Conservation (phyloP, 306 rosid genomes). For the Gastrolobium bilobum region DNA sequence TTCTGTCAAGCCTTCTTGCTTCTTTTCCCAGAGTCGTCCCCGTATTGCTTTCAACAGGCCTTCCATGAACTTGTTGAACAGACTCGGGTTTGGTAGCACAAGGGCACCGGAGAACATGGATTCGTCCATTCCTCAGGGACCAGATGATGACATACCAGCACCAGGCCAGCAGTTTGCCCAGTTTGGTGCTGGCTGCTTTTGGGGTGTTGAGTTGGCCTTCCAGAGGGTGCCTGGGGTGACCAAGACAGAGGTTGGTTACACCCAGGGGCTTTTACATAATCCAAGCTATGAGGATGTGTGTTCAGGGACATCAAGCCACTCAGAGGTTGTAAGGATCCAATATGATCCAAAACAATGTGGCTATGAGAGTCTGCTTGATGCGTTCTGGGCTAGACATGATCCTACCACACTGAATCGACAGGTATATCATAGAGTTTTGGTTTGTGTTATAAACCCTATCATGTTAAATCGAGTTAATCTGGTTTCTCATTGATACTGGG, state of each 20-base stretch:
- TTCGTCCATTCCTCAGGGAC: slow-evolving; percentile 77
- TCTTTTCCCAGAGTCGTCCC: slow-evolving; percentile 56
- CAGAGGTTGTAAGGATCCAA: slow-evolving; percentile 89
- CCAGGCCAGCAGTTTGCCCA: slow-evolving; percentile 89
- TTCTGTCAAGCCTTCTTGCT: slow-evolving; percentile 51
- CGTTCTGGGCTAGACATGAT: slow-evolving; percentile 85
- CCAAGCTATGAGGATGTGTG: slow-evolving; percentile 89
- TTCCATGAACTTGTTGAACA: slow-evolving; percentile 83
- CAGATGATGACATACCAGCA: slow-evolving; percentile 82
- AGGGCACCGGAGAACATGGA: slow-evolving; percentile 65
- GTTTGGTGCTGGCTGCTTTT: slow-evolving; percentile 97
- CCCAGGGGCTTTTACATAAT: slow-evolving; percentile 78
- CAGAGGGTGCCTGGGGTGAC: slow-evolving; percentile 87
- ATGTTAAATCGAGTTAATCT: slow-evolving; percentile 20
- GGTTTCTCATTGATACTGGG: slow-evolving; percentile 10
- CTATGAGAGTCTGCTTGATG: slow-evolving; percentile 77
- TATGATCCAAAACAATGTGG: slow-evolving; percentile 78
- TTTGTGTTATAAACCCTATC: slow-evolving; percentile 16
- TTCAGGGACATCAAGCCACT: slow-evolving; percentile 73
- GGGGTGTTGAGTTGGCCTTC: slow-evolving; percentile 95
- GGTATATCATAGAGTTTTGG: slow-evolving; percentile 48
- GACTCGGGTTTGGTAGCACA: slow-evolving; percentile 75
- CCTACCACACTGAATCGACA: slow-evolving; percentile 95
- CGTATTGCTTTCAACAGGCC: slow-evolving; percentile 49
- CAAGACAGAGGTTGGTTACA: slow-evolving; percentile 90